phyloP scores from a whole-genome alignment of 441 rosid species.

The Daphne laureola region DNA sequence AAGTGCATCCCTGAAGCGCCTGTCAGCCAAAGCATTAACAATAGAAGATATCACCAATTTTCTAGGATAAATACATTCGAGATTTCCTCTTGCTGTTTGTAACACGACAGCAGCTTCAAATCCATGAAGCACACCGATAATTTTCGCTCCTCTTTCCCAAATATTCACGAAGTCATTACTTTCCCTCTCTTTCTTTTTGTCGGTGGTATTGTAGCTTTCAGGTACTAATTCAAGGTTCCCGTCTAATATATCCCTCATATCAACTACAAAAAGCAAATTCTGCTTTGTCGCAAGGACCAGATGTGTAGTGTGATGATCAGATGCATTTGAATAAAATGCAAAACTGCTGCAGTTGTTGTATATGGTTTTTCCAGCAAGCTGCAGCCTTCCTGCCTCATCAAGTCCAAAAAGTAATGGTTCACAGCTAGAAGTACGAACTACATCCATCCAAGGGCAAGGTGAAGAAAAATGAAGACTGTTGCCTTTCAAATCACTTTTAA shows the following conservation, averaged over 20 bases:
- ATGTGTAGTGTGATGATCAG: conserved; percentile 63
- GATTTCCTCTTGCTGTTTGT: conserved; percentile 80
- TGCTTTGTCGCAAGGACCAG: conserved; percentile 80
- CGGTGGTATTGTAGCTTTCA: conserved; percentile 33
- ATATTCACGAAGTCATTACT: conserved; percentile 49
- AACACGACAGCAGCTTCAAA: conserved; percentile 78
- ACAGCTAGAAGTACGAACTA: conserved; percentile 31
- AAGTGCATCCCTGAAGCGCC: conserved; percentile 70
- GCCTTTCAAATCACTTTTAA: conserved; percentile 30
- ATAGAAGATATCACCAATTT: conserved; percentile 79
- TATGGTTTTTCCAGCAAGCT: conserved; percentile 45
- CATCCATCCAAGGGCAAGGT: conserved; percentile 76
- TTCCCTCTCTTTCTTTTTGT: conserved; percentile 55
- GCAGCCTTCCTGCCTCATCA: conserved; percentile 74
- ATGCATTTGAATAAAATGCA: conserved; percentile 70
- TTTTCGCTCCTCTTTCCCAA: conserved; percentile 93
- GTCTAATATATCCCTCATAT: conserved; percentile 49
- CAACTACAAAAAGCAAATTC: conserved; percentile 72
- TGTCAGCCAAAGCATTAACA: conserved; percentile 55
- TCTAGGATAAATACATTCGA: conserved; percentile 87
- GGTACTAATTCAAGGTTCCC: conserved; percentile 49
- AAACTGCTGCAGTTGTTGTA: conserved; percentile 87
- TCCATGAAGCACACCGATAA: conserved; percentile 80
- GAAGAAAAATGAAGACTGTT: conserved; percentile 38
- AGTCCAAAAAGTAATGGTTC: conserved; percentile 62